Base-by-base conservation (phyloP, 2,329 filamentous ascomycete genomes). In the Clonostachys solani region DNA sequence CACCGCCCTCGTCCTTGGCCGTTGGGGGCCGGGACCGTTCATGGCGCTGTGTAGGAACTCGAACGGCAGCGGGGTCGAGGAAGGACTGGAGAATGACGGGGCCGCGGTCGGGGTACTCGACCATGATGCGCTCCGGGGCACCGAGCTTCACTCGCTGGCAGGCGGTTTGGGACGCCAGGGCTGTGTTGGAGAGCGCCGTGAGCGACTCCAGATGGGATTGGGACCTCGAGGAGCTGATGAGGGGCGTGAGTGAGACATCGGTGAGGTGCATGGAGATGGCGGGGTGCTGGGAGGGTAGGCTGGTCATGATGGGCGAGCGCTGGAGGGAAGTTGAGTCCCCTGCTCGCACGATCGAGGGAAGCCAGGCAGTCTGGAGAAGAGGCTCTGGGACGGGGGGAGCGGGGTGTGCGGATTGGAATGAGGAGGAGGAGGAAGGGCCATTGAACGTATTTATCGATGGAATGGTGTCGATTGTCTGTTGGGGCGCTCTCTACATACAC, bases 201-300 rank as follows among this genome's bases (percentile, higher is more conserved):
- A 84, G 72, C n/a, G 77, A 69, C 45, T 73, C 67, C 49, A 73
- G 68, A 47, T 73, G 71, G 7, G 63, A 60, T 46, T 63, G 62
- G 18, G 68, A 67, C 45, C 64, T 66, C 48, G 75, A 72, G 29
- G 76, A 79, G 17, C 75, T 77, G 58, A 84, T 72, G 53, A 84
- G 72, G 33, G 80, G 78, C 5, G 76, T 79, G 53, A 80, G 72
- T 50, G 74, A 66, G 49, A 72, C 66, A 68, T 83, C 80, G 53
- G 77, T 72, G 49, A 84, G 73, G 68, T 81, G 77, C 51, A 81
- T 68, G 54, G 74, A 69, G 46, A 81, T 69, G 49, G 66, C 61
- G 35, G 77, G 76, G 61, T 77, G 70, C 54, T 78, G 70, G 10
- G 67, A 66, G 44, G 75, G 74, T 44, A 69, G 63, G 52, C 56